Percentiles rank a stretch among this genome's conserved stretches.
Conservation (phyloP, 139 green algal genomes). For the Coccomyxa sp. region DNA sequence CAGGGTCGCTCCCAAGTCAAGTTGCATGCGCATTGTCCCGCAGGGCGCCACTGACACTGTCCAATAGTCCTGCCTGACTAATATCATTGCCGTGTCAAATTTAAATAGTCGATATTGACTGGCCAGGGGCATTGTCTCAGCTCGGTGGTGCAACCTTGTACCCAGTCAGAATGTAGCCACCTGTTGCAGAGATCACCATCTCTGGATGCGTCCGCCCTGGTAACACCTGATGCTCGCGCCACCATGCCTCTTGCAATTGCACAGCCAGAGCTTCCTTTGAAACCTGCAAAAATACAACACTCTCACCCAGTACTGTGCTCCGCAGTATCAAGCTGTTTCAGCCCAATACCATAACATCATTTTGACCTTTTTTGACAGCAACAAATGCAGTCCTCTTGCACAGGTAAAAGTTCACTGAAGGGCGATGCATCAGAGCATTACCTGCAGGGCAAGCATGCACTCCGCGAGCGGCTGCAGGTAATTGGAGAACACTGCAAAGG, state of each 20-base stretch:
- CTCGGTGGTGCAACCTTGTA: constrained; percentile 19
- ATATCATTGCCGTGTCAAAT: no score
- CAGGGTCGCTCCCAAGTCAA: no score
- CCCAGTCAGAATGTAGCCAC: constrained; percentile 76
- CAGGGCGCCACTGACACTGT: no score
- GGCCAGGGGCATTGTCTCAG: background rate
- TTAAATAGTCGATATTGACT: background rate
- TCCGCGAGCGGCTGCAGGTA: constrained; percentile 69
- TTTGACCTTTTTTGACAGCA: background rate
- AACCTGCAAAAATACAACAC: background rate
- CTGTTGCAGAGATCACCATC: constrained; percentile 74
- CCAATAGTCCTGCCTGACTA: no score
- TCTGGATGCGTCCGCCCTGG: constrained; percentile 72
- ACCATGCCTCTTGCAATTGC: constrained; percentile 64
- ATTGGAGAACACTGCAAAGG: constrained; percentile 63
- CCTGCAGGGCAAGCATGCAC: background rate
- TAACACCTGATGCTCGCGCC: constrained; percentile 75
- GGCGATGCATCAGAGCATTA: background rate
- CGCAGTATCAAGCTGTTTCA: background rate
- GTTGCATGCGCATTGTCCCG: no score
- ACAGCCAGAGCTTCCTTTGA: constrained; percentile 21
- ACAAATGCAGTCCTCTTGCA: background rate
- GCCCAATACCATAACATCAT: background rate
- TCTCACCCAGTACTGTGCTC: background rate
- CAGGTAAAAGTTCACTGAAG: background rate